phyloP scores from a whole-genome alignment of 2,329 filamentous ascomycete genomes.

The Diplodia mutila region DNA sequence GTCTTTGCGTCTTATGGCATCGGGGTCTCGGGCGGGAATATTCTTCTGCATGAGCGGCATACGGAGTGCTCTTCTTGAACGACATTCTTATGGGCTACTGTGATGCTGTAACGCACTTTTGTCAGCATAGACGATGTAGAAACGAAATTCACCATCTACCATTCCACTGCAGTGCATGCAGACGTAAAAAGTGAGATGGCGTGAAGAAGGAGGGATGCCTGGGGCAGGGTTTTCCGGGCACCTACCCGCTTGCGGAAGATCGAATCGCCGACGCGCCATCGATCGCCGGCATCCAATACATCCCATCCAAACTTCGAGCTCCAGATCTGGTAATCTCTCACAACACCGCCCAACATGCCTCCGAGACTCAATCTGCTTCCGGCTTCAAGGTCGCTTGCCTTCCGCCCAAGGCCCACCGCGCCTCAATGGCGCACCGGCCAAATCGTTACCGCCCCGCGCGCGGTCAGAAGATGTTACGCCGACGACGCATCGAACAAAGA shows the following conservation, averaged over 20 bases:
- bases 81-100: slow-evolving; percentile 23
- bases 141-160: slow-evolving; percentile 3
- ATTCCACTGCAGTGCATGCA: not conserved
- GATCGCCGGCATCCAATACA: not conserved
- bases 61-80: slow-evolving; percentile 16
- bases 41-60: slow-evolving; percentile 25
- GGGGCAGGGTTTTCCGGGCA: slow-evolving; percentile 20
- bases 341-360: slow-evolving; percentile 37
- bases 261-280: slow-evolving; percentile 15
- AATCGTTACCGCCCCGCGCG: not conserved
- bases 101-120: slow-evolving; percentile 20
- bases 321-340: not conserved
- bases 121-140: slow-evolving; percentile 26
- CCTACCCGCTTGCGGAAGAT: slow-evolving; percentile 5
- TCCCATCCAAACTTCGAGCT: slow-evolving; percentile 3
- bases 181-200: not conserved
- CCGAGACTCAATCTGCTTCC: slow-evolving; percentile 42
- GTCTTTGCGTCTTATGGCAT: slow-evolving; percentile 15
- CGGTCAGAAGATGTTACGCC: slow-evolving; percentile 25
- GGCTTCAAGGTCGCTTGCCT: slow-evolving; percentile 39
- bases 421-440: slow-evolving; percentile 37
- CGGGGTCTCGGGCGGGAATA: slow-evolving; percentile 17
- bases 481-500: slow-evolving; percentile 38
- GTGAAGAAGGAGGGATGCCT: slow-evolving; percentile 16
- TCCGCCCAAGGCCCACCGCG: slow-evolving; percentile 35